Evolutionary conservation across 2,329 filamentous ascomycete genomes (phyloP).

Genomic region (Lecanicillium sp.): DNA sequence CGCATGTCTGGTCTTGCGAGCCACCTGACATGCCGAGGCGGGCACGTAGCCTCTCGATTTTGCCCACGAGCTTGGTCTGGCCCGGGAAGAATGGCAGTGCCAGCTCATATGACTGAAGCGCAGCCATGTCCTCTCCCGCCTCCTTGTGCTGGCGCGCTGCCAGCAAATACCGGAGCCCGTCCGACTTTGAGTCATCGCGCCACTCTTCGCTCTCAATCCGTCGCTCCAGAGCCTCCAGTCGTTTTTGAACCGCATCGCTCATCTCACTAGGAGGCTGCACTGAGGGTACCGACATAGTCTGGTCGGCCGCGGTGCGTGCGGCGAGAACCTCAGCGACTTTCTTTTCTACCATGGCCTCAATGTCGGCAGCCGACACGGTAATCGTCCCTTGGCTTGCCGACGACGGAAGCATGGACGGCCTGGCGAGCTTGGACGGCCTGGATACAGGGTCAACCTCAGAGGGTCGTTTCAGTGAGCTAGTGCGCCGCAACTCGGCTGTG

Average conservation of each 20-base stretch:
- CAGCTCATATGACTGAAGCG: constrained; percentile 78
- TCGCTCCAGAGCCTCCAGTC: constrained; percentile 77
- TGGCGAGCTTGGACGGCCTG: constrained; percentile 42
- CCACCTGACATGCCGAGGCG: constrained; percentile 32
- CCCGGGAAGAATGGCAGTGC: constrained; percentile 80
- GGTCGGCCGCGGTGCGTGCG: constrained; percentile 50
- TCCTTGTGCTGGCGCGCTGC: constrained; percentile 89
- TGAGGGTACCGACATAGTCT: constrained; percentile 24
- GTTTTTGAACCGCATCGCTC: constrained; percentile 69
- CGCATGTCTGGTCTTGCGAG: constrained; percentile 7
- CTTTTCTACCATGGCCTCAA: constrained; percentile 86
- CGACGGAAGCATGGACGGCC: constrained; percentile 20
- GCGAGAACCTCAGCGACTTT: constrained; percentile 87
- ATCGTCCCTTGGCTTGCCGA: constrained; percentile 21
- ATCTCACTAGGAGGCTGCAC: constrained; percentile 41
- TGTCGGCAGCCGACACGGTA: constrained; percentile 62
- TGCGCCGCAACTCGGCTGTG: constrained; percentile 24
- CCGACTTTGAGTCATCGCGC: constrained; percentile 64
- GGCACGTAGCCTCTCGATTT: constrained; percentile 56
- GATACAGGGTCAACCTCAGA: constrained; percentile 29
- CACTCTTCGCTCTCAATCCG: constrained; percentile 63
- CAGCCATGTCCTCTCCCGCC: constrained; percentile 67
- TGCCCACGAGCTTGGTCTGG: constrained; percentile 67
- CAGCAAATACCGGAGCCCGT: constrained; percentile 79
- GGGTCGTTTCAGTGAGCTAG: constrained; percentile 32